Conservation (phyloP, 2,329 filamentous ascomycete species). For the Fusarium sp. region DNA sequence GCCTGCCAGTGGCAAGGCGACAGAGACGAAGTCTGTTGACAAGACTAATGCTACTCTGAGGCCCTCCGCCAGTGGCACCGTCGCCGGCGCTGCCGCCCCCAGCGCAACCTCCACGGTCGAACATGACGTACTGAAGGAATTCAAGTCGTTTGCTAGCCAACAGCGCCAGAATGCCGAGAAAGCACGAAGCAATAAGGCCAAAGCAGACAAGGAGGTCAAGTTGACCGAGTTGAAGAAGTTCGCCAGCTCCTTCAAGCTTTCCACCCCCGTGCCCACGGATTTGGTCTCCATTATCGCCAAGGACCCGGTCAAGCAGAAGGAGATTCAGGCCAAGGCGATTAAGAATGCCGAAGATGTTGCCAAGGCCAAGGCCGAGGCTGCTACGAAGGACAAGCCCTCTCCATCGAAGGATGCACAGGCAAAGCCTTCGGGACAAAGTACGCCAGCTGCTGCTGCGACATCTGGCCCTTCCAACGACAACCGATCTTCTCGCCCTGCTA, state of each 20-base stretch:
- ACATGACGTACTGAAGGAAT: constrained; percentile 70
- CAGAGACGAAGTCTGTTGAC: constrained; percentile 45
- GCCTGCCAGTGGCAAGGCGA: constrained; percentile 47
- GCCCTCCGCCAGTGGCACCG: constrained; percentile 53
- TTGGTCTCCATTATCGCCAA: constrained; percentile 96
- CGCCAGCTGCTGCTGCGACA: constrained; percentile 30
- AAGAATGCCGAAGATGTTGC: constrained; percentile 75
- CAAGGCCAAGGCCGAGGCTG: constrained; percentile 64
- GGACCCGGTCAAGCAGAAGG: constrained; percentile 92
- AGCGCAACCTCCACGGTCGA: constrained; percentile 72
- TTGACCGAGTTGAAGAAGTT: constrained; percentile 96
- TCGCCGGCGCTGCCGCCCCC: constrained; percentile 56
- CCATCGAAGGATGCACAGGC: constrained; percentile 60
- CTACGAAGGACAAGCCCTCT: constrained; percentile 56
- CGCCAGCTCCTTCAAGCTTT: constrained; percentile 91
- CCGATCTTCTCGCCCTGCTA: constrained; percentile 49
- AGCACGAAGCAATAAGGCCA: constrained; percentile 67
- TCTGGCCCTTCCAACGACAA: constrained; percentile 40
- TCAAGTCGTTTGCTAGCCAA: constrained; percentile 72
- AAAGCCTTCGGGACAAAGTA: constrained; percentile 47
- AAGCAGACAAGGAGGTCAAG: constrained; percentile 88
- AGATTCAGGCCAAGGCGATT: constrained; percentile 90
- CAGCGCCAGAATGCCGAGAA: constrained; percentile 69
- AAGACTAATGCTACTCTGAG: constrained; percentile 40
- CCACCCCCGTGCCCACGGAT: constrained; percentile 91